Evolutionary conservation across 495 filamentous ascomycete species (phyloP).

Genomic region (Polyplosphaeria fusca): DNA sequence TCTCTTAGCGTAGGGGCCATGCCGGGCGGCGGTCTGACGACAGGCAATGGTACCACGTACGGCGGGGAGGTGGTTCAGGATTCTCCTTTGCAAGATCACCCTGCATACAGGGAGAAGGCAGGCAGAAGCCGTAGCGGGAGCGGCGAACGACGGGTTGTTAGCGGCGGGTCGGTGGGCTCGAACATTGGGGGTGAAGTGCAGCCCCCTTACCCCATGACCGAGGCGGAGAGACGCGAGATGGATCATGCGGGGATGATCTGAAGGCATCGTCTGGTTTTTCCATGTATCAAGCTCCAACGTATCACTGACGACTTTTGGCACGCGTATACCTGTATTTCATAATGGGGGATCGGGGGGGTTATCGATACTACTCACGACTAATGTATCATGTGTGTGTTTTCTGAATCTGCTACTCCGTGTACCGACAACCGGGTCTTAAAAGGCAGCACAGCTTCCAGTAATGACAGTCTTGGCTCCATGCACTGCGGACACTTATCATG

Average conservation of each 20-base stretch:
- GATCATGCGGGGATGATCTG: slow-evolving; percentile 21
- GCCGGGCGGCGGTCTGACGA: slow-evolving; percentile 20
- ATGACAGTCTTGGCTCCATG: no score
- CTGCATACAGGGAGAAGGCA: slow-evolving; percentile 29
- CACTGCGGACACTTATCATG: no score
- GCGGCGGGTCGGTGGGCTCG: slow-evolving; percentile 23
- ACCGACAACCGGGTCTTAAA: no score
- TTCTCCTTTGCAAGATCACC: slow-evolving; percentile 22
- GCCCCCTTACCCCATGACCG: slow-evolving; percentile 27
- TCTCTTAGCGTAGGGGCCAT: slow-evolving; percentile 37
- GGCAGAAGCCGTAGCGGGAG: slow-evolving; percentile 27
- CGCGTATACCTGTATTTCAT: no score
- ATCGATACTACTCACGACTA: no score
- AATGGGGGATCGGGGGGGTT: not conserved
- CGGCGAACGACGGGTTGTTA: slow-evolving; percentile 17
- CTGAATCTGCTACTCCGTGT: no score
- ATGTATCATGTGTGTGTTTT: no score
- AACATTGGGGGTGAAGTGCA: slow-evolving; percentile 16
- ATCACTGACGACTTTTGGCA: no score
- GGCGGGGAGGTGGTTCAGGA: slow-evolving; percentile 26
- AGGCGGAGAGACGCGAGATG: slow-evolving; percentile 25
- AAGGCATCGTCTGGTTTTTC: no score
- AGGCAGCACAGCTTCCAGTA: no score
- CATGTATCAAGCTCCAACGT: no score
- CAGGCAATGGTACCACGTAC: slow-evolving; percentile 8